These are phyloP conservation scores for Diaporthe citri DNA, from an alignment of 2,329 filamentous ascomycete genomes.

Conservation along the genomic window DNA sequence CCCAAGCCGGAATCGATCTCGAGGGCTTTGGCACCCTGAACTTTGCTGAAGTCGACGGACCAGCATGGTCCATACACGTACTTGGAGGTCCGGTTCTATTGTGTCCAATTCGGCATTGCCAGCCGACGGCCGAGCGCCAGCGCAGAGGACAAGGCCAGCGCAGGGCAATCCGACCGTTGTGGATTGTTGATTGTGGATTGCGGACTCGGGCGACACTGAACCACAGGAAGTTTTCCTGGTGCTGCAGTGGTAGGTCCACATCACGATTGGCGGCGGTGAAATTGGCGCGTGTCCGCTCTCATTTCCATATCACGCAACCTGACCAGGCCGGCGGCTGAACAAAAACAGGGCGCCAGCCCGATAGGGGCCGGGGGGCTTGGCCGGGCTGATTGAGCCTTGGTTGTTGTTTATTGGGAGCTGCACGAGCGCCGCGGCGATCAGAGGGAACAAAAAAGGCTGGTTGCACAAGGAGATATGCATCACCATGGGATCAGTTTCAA, in stretches of 20 bases:
- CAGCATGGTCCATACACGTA: constrained; percentile 16
- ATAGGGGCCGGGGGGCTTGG: constrained; percentile 17
- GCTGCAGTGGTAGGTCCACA: not conserved
- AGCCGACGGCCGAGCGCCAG: constrained; percentile 27
- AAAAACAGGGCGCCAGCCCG: constrained; percentile 30
- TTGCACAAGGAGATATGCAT: constrained; percentile 17
- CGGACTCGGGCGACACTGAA: not conserved
- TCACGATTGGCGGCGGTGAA: constrained; percentile 37
- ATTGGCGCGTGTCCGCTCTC: constrained; percentile 40
- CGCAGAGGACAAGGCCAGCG: not conserved
- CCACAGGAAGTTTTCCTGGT: constrained; percentile 21
- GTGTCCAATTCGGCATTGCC: constrained; percentile 19
- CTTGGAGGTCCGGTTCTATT: constrained; percentile 8
- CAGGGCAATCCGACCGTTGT: constrained; percentile 12
- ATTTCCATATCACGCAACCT: constrained; percentile 39
- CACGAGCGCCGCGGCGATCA: constrained; percentile 22
- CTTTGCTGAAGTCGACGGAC: constrained; percentile 11
- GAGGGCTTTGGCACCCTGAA: constrained; percentile 16
- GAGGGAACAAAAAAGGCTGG: constrained; percentile 4
- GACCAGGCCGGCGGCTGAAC: constrained; percentile 21
- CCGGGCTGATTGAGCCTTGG: constrained; percentile 4
- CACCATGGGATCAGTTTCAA: constrained; percentile 24
- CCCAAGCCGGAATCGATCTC: constrained; percentile 9
- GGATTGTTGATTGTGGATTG: not conserved
- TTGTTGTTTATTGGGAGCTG: constrained; percentile 18